Conservation (phyloP, 192 early-diverging fungal genomes). For the Gonapodya prolifera region DNA sequence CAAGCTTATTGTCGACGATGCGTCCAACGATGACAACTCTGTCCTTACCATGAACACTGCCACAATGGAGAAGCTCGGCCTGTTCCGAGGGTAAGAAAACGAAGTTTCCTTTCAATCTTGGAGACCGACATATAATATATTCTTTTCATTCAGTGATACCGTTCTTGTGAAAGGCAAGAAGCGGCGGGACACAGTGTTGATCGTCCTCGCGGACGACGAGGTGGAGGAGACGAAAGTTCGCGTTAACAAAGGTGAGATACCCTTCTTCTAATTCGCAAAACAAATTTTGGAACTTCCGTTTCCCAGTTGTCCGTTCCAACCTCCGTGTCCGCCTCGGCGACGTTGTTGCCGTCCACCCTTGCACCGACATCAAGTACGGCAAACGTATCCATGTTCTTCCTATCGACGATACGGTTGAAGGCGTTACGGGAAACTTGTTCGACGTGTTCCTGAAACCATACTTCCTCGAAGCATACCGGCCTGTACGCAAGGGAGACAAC, state of each 20-base stretch:
- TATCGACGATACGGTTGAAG: conserved; percentile 96
- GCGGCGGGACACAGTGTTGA: conserved; percentile 90
- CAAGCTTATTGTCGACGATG: conserved; percentile 97
- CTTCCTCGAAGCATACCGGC: conserved; percentile 95
- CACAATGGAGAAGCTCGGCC: conserved; percentile 81
- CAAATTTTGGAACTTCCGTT: background rate
- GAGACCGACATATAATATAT: background rate
- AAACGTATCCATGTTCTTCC: conserved; percentile 93
- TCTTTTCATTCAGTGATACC: conserved; percentile 50
- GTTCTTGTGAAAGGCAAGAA: conserved; percentile 96
- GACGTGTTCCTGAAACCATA: conserved; percentile 97
- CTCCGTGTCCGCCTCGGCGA: conserved; percentile 91
- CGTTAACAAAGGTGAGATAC: conserved; percentile 65
- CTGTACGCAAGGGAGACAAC: conserved; percentile 85
- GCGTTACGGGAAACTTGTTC: conserved; percentile 93
- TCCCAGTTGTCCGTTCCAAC: conserved; percentile 80
- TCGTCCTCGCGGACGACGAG: conserved; percentile 83
- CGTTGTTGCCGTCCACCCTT: conserved; percentile 88
- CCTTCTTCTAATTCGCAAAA: background rate
- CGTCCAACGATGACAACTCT: conserved; percentile 94
- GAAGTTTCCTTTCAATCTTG: background rate
- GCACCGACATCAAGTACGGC: conserved; percentile 94
- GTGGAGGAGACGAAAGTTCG: conserved; percentile 86
- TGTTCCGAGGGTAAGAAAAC: conserved; percentile 57
- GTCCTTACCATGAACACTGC: conserved; percentile 76